These are phyloP conservation scores for Fusarium odoratissimum DNA, from an alignment of 2,329 filamentous ascomycete genomes.

Conservation along the genomic window DNA sequence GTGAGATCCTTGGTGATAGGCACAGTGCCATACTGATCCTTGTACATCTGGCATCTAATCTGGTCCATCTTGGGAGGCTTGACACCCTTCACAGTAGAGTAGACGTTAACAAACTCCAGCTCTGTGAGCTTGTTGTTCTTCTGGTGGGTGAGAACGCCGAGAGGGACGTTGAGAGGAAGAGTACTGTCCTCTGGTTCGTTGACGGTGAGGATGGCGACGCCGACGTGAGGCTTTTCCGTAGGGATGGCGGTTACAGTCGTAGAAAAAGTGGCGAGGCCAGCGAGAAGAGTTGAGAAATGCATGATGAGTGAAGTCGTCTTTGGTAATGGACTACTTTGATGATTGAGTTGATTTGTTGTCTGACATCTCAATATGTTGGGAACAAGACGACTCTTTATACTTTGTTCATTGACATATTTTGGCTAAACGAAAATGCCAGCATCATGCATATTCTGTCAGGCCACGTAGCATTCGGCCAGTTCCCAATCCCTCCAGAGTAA, in stretches of 20 bases:
- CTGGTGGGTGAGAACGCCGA: constrained; percentile 18
- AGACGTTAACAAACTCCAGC: constrained; percentile 3
- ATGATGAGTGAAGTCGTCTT: not conserved
- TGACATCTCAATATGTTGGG: fast-evolving
- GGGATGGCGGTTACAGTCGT: not conserved
- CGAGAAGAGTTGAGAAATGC: constrained; percentile 7
- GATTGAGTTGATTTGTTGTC: not conserved
- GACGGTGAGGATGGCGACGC: constrained; percentile 20
- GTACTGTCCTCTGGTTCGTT: not conserved
- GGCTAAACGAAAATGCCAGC: not conserved
- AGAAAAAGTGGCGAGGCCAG: not conserved
- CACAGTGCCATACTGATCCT: constrained; percentile 21
- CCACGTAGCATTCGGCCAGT: not conserved
- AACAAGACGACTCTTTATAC: not conserved
- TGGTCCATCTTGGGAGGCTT: not conserved
- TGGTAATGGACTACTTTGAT: fast-evolving
- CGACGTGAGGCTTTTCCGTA: not conserved
- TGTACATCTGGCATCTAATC: constrained; percentile 33
- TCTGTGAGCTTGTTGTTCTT: constrained; percentile 16
- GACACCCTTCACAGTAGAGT: constrained; percentile 1
- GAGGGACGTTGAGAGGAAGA: constrained; percentile 15
- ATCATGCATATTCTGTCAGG: not conserved
- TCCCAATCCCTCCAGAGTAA: not conserved
- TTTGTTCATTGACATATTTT: not conserved
- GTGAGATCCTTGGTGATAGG: constrained; percentile 19